Percentiles rank a stretch among this genome's conserved stretches.
These are phyloP conservation scores for Trichosporon sp. DNA, from an alignment of 1,284 basidiomycete genomes.

Conservation along the genomic window DNA sequence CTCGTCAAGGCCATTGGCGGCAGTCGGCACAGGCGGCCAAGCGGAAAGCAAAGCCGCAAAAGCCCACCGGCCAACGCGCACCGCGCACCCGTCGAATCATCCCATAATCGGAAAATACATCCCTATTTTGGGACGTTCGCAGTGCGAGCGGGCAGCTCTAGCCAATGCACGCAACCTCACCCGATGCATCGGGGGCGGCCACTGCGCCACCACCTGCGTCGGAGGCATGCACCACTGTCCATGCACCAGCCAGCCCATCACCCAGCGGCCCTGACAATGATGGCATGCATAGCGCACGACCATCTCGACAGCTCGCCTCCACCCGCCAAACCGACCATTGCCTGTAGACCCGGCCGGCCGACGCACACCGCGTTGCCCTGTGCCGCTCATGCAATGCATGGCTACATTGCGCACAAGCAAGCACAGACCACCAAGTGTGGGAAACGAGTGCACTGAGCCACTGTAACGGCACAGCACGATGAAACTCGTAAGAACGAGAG, in stretches of 20 bases:
- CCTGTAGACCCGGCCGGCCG: background rate
- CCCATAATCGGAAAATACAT: slow-evolving; percentile 7
- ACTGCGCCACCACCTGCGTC: background rate
- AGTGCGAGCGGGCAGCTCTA: background rate
- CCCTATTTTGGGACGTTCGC: slow-evolving; percentile 9
- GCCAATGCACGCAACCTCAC: background rate
- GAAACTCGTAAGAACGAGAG: background rate
- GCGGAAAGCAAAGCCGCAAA: background rate
- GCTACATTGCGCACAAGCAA: slow-evolving; percentile 4
- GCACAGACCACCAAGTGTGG: slow-evolving; percentile 8
- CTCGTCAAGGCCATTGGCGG: background rate
- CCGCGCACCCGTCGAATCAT: slow-evolving; percentile 1
- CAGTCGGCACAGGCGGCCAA: background rate
- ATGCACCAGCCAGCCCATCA: slow-evolving; percentile 9
- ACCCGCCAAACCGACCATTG: background rate
- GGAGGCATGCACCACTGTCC: background rate
- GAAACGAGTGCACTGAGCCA: slow-evolving; percentile 11
- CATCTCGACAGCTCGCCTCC: slow-evolving; percentile 13
- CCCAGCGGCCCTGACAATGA: background rate
- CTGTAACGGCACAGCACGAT: slow-evolving; percentile 9
- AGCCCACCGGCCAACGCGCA: slow-evolving; percentile 2
- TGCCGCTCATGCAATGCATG: background rate
- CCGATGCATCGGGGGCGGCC: background rate
- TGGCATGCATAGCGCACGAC: slow-evolving; percentile 6
- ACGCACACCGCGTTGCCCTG: background rate